These are phyloP conservation scores for Macrotyloma uniflorum DNA, from an alignment of 306 rosid species.

Conservation along the genomic window DNA sequence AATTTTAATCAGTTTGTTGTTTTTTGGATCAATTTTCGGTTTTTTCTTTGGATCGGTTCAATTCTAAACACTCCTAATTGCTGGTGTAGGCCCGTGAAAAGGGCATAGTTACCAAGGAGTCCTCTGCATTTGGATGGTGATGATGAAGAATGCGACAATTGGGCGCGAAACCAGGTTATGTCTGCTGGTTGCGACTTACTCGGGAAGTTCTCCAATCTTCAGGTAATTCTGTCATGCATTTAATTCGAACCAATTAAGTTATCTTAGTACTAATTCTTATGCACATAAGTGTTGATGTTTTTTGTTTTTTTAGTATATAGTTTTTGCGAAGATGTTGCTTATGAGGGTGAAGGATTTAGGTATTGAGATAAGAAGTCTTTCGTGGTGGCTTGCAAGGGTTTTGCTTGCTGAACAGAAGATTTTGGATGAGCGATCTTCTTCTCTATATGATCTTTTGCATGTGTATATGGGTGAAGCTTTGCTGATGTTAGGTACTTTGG, in stretches of 20 bases:
- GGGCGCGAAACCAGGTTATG: slow-evolving; percentile 93
- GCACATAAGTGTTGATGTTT: background rate
- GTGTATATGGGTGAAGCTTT: slow-evolving; percentile 57
- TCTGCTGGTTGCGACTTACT: slow-evolving; percentile 87
- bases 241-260: too few relatives aligned
- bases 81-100: slow-evolving; percentile 64
- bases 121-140: slow-evolving; percentile 55
- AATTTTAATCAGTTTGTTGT: too few relatives aligned
- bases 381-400: slow-evolving; percentile 90
- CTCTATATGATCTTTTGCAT: slow-evolving; percentile 76
- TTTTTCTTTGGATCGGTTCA: too few relatives aligned
- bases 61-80: too few relatives aligned
- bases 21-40: too few relatives aligned
- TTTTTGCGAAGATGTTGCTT: slow-evolving; percentile 85
- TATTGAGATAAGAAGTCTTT: slow-evolving; percentile 58
- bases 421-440: slow-evolving; percentile 79
- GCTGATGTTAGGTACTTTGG: slow-evolving; percentile 57
- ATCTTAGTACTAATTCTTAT: too few relatives aligned
- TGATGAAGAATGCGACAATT: slow-evolving; percentile 64
- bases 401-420: slow-evolving; percentile 76
- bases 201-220: slow-evolving; percentile 80
- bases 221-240: slow-evolving; percentile 55
- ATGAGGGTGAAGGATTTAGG: slow-evolving; percentile 63
- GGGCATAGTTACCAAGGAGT: slow-evolving; percentile 56
- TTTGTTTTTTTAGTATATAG: slow-evolving; percentile 68